phyloP scores from a whole-genome alignment of 495 filamentous ascomycete species.

The Chaetomium cochliodes region DNA sequence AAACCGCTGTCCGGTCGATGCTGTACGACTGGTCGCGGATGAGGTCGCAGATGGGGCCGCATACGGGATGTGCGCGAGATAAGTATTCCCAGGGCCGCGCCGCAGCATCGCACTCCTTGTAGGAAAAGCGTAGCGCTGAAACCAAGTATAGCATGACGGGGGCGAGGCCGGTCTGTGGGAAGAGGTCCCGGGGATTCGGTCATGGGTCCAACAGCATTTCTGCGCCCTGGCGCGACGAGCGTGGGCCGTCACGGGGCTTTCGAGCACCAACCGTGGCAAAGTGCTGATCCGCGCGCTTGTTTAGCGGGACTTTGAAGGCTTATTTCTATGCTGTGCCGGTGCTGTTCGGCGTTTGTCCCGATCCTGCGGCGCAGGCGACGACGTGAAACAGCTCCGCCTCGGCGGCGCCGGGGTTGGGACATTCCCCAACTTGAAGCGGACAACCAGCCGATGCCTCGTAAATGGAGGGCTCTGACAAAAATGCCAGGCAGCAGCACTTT shows the following conservation, averaged over 20 bases:
- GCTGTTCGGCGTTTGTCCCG: background rate
- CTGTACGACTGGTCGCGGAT: background rate
- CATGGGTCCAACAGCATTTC: background rate
- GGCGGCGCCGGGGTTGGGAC: background rate
- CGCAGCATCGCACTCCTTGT: background rate
- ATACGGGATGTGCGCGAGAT: background rate
- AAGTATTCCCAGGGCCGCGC: background rate
- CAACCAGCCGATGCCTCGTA: too few species aligned
- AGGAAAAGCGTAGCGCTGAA: background rate
- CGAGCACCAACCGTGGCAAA: background rate
- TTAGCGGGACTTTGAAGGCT: background rate
- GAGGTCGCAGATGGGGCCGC: background rate
- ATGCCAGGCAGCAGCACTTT: too few species aligned
- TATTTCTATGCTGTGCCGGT: background rate
- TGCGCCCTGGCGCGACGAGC: too few species aligned
- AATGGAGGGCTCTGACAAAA: too few species aligned
- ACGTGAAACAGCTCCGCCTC: conserved; percentile 4
- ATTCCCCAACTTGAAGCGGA: too few species aligned
- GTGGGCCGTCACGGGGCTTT: too few species aligned
- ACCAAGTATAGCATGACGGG: too few species aligned
- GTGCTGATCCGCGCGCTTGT: background rate
- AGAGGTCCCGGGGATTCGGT: background rate
- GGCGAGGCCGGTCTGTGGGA: background rate
- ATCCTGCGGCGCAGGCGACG: background rate
- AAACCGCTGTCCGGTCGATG: too few species aligned